phyloP scores from a whole-genome alignment of 192 early-diverging fungal species.

The Anaeromyces robustus region DNA sequence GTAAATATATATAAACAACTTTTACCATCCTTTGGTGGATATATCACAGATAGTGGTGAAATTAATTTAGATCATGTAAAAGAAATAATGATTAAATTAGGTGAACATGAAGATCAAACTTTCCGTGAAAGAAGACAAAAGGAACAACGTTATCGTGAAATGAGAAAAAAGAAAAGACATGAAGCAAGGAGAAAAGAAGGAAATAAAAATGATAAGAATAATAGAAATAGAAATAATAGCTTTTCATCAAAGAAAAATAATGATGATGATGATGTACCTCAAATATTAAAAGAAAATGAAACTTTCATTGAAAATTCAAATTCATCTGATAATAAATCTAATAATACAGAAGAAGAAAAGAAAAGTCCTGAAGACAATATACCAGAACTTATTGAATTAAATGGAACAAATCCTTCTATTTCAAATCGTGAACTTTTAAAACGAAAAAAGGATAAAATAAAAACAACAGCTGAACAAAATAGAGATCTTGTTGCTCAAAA shows the following conservation, averaged over 20 bases:
- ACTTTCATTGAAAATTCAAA: constrained; percentile 46
- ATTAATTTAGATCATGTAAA: constrained; percentile 61
- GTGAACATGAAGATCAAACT: constrained; percentile 62
- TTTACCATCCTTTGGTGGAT: constrained; percentile 1
- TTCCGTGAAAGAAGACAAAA: constrained; percentile 40
- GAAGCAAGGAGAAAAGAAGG: constrained; percentile 10
- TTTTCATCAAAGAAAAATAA: constrained; percentile 30
- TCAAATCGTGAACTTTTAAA: background rate
- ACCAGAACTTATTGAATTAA: background rate
- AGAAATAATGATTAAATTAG: constrained; percentile 65
- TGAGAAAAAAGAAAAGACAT: constrained; percentile 14
- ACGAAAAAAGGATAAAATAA: background rate
- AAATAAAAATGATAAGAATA: constrained; percentile 3
- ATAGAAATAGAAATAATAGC: constrained; percentile 6
- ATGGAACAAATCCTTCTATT: background rate
- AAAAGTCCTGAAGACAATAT: background rate
- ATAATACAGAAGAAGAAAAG: background rate
- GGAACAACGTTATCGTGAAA: constrained; percentile 15
- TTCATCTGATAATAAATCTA: constrained; percentile 9
- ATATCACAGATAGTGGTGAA: constrained; percentile 35
- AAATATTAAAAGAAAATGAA: constrained; percentile 31
- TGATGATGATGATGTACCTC: constrained; percentile 17
- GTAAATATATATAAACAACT: constrained; percentile 1
- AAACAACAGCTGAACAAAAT: background rate
- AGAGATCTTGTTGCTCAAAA: background rate